phyloP scores from a whole-genome alignment of 2,329 filamentous ascomycete species.

The Exophiala viscosa region DNA sequence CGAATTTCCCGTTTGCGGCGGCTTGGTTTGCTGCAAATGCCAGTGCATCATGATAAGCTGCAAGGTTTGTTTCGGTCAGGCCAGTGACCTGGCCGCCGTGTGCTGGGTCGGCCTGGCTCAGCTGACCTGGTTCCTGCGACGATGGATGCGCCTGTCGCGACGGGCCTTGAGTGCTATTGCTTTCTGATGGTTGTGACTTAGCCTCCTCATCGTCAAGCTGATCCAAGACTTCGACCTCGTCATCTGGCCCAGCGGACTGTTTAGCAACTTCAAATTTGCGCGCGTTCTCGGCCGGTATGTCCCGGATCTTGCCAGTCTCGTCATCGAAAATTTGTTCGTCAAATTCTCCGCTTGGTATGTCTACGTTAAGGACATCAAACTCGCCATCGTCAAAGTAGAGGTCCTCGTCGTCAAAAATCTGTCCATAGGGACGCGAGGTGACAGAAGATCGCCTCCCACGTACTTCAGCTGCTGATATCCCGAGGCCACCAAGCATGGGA shows the following conservation, averaged over 20 bases:
- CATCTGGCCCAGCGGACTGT: constrained; percentile 5
- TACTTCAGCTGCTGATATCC: constrained; percentile 20
- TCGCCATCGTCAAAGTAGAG: constrained; percentile 47
- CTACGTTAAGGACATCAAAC: constrained; percentile 20
- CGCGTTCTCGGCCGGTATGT: constrained; percentile 28
- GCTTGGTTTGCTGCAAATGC: constrained; percentile 77
- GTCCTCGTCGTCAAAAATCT: constrained; percentile 36
- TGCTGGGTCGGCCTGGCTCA: not conserved
- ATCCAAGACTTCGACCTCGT: constrained; percentile 10
- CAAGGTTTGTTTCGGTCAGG: constrained; percentile 56
- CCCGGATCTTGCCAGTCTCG: constrained; percentile 38
- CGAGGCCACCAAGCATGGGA: constrained; percentile 22
- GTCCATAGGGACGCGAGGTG: constrained; percentile 13
- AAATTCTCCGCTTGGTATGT: constrained; percentile 35
- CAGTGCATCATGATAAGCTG: constrained; percentile 77
- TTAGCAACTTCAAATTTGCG: constrained; percentile 24
- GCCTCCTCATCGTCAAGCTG: not conserved
- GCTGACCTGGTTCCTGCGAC: not conserved
- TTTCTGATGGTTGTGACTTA: not conserved
- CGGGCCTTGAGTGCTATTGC: not conserved
- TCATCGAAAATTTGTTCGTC: constrained; percentile 50
- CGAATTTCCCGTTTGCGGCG: constrained; percentile 70
- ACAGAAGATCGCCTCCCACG: constrained; percentile 6
- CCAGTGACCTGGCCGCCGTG: constrained; percentile 26
- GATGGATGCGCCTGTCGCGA: not conserved